phyloP scores from a whole-genome alignment of 2,329 filamentous ascomycete species.

The Claviceps cyperi region DNA sequence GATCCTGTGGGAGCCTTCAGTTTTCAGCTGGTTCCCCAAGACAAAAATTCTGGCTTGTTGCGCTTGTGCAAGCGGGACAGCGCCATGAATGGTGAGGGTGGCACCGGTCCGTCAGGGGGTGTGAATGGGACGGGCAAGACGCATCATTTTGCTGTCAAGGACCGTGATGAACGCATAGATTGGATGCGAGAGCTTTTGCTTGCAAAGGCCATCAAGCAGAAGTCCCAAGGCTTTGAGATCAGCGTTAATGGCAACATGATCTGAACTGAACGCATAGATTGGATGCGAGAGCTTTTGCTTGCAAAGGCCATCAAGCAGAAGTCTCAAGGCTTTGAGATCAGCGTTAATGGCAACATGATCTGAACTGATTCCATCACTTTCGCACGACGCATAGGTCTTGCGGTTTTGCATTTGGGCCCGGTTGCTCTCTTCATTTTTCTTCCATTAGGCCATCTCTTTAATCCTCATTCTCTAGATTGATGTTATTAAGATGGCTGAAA shows the following conservation, averaged over 20 bases:
- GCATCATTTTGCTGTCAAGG: slow-evolving; percentile 85
- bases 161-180: slow-evolving; percentile 80
- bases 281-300: slow-evolving; percentile 90
- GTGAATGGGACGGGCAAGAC: slow-evolving; percentile 59
- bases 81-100: slow-evolving; percentile 19
- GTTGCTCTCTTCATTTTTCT: too few species aligned
- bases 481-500: too few species aligned
- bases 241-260: slow-evolving; percentile 70
- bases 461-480: too few species aligned
- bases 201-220: slow-evolving; percentile 73
- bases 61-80: slow-evolving; percentile 41
- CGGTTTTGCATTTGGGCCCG: background rate
- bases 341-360: slow-evolving; percentile 67
- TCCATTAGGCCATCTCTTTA: too few species aligned
- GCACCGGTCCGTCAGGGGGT: slow-evolving; percentile 24
- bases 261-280: slow-evolving; percentile 57
- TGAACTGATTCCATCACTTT: background rate
- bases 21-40: slow-evolving; percentile 72
- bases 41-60: slow-evolving; percentile 31
- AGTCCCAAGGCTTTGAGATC: slow-evolving; percentile 70
- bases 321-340: slow-evolving; percentile 68
- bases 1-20: slow-evolving; percentile 55
- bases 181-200: slow-evolving; percentile 96
- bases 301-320: slow-evolving; percentile 78
- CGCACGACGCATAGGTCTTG: background rate